phyloP scores from a whole-genome alignment of 805 yeast genomes.

The Dipodascus albidus region DNA sequence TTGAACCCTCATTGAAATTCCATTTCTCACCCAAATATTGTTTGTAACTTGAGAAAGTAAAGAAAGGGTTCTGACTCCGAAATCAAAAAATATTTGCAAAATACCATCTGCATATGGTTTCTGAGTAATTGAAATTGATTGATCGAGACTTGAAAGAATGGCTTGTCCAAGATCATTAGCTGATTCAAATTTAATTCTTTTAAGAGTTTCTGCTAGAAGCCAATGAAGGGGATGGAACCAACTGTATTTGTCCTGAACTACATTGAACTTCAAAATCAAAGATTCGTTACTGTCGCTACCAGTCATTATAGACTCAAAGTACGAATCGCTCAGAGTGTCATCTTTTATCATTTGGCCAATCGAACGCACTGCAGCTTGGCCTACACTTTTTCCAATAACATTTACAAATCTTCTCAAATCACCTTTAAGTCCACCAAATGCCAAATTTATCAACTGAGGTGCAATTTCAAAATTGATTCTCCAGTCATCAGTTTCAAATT shows the following conservation, averaged over 20 bases:
- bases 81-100: slow-evolving; percentile 40
- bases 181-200: background rate
- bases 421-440: slow-evolving; percentile 25
- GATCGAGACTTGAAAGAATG: background rate
- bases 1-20: slow-evolving; percentile 68
- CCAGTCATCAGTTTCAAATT: slow-evolving; percentile 82
- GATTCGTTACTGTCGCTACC: background rate
- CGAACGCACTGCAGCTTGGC: background rate
- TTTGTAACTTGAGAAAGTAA: slow-evolving; percentile 72
- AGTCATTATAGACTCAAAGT: background rate
- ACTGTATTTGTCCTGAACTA: background rate
- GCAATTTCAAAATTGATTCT: slow-evolving; percentile 55
- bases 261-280: background rate
- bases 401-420: background rate
- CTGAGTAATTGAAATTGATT: background rate
- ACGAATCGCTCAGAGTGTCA: background rate
- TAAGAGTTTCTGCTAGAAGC: background rate
- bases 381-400: background rate
- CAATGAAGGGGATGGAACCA: background rate
- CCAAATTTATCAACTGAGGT: slow-evolving; percentile 49
- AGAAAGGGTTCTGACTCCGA: slow-evolving; percentile 67
- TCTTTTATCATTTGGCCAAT: background rate
- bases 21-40: slow-evolving; percentile 93
- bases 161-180: background rate
- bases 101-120: background rate